A percentile compares a stretch with the other conserved stretches of the same genome.
These are phyloP conservation scores for Cystobasidium sp. DNA, from an alignment of 1,284 basidiomycete genomes.

Conservation along the genomic window DNA sequence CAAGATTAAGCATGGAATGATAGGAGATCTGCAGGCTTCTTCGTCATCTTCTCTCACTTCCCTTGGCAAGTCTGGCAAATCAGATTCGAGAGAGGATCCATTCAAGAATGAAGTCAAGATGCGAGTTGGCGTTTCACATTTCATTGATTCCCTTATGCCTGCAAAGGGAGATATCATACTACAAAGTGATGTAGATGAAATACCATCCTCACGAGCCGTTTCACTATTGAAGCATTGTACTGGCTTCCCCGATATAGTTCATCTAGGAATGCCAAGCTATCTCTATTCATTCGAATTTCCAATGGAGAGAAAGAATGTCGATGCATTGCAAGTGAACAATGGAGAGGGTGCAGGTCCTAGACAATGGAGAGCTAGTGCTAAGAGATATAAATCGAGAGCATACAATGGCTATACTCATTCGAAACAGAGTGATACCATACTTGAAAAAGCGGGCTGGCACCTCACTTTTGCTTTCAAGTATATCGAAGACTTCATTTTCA, in stretches of 20 bases:
- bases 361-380: slow-evolving; percentile 47
- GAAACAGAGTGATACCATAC: slow-evolving; percentile 62
- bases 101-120: slow-evolving; percentile 36
- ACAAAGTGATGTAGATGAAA: slow-evolving; percentile 73
- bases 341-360: slow-evolving; percentile 45
- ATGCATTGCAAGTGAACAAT: slow-evolving; percentile 27
- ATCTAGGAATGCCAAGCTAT: slow-evolving; percentile 69
- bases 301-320: background rate
- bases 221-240: slow-evolving; percentile 65
- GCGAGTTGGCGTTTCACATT: slow-evolving; percentile 22
- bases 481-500: slow-evolving; percentile 66
- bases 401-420: slow-evolving; percentile 63
- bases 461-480: slow-evolving; percentile 65
- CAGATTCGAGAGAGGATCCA: slow-evolving; percentile 24
- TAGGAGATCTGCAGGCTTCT: slow-evolving; percentile 19
- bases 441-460: slow-evolving; percentile 67
- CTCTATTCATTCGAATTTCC: slow-evolving; percentile 70
- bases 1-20: slow-evolving; percentile 63
- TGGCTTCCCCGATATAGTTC: slow-evolving; percentile 64
- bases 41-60: background rate
- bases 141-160: slow-evolving; percentile 15
- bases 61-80: background rate
- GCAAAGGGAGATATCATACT: slow-evolving; percentile 57
- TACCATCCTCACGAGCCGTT: slow-evolving; percentile 66
- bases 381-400: slow-evolving; percentile 47